A percentile compares a stretch with the other conserved stretches of the same genome.
These are phyloP conservation scores for Daldinia sp. DNA, from an alignment of 2,329 filamentous ascomycete species.

Conservation along the genomic window DNA sequence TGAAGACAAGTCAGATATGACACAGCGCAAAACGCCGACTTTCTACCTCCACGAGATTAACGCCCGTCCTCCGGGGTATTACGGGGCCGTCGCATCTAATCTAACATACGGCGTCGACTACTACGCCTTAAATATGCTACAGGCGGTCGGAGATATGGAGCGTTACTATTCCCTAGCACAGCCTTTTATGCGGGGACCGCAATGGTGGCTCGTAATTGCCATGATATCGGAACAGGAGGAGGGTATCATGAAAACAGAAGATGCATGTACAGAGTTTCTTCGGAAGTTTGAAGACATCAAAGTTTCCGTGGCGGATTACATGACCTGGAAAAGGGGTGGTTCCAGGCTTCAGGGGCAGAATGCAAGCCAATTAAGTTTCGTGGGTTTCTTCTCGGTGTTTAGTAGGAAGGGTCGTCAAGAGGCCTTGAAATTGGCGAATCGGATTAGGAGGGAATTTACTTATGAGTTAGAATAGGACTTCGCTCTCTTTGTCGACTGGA, in stretches of 20 bases:
- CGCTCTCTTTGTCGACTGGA: neutral
- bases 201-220: conserved; percentile 36
- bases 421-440: neutral
- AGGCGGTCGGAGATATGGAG: conserved; percentile 1
- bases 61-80: conserved; percentile 48
- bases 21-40: conserved; percentile 7
- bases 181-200: conserved; percentile 41
- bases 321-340: conserved; percentile 1
- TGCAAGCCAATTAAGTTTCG: conserved; percentile 1
- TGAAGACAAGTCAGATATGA: conserved; percentile 32
- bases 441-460: conserved; percentile 4
- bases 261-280: conserved; percentile 8
- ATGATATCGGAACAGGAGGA: conserved; percentile 34
- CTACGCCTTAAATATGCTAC: conserved; percentile 47
- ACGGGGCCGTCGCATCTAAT: conserved; percentile 35
- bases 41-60: conserved; percentile 51
- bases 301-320: neutral
- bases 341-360: neutral
- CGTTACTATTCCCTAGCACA: conserved; percentile 37
- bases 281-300: neutral
- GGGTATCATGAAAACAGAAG: conserved; percentile 16
- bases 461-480: neutral
- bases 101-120: conserved; percentile 50
- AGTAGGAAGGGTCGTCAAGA: conserved; percentile 1
- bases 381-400: neutral